phyloP scores from a whole-genome alignment of 73 alveolate genomes.

The Paramecium primaurelia region DNA sequence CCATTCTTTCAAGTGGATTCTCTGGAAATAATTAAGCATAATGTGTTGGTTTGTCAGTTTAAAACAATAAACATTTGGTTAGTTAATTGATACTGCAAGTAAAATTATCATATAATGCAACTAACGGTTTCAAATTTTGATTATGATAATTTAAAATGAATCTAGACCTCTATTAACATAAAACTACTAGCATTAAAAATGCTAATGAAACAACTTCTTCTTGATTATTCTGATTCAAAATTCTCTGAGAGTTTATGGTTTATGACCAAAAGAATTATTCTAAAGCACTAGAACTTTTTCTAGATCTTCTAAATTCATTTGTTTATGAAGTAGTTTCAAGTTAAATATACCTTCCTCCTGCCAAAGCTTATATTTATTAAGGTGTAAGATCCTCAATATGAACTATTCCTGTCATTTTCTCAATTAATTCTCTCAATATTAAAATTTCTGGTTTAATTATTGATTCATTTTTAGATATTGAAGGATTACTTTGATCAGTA shows the following conservation, averaged over 20 bases:
- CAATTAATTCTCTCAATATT: constrained; percentile 4
- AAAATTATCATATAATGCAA: constrained; percentile 4
- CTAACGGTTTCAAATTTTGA: neutral
- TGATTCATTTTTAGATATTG: neutral
- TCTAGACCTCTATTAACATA: neutral
- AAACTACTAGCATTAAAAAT: neutral
- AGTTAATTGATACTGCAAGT: neutral
- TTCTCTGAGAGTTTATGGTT: neutral
- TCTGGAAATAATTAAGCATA: constrained; percentile 14
- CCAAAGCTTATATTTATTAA: constrained; percentile 9
- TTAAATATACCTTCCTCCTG: constrained; percentile 38
- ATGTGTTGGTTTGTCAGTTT: constrained; percentile 22
- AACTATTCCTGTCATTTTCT: constrained; percentile 39
- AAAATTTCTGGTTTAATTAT: neutral
- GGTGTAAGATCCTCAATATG: constrained; percentile 18
- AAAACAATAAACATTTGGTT: constrained; percentile 2
- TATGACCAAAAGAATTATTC: constrained; percentile 10
- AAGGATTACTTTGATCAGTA: neutral
- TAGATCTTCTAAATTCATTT: constrained; percentile 22
- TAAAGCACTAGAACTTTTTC: constrained; percentile 34
- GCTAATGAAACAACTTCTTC: constrained; percentile 3
- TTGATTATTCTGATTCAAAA: neutral
- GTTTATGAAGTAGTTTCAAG: constrained; percentile 36
- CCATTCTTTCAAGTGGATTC: constrained; percentile 27
- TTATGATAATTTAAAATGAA: neutral